Evolutionary conservation across 179 eudicot genomes (phyloP).

Genomic region (Amaranthus tricolor): DNA sequence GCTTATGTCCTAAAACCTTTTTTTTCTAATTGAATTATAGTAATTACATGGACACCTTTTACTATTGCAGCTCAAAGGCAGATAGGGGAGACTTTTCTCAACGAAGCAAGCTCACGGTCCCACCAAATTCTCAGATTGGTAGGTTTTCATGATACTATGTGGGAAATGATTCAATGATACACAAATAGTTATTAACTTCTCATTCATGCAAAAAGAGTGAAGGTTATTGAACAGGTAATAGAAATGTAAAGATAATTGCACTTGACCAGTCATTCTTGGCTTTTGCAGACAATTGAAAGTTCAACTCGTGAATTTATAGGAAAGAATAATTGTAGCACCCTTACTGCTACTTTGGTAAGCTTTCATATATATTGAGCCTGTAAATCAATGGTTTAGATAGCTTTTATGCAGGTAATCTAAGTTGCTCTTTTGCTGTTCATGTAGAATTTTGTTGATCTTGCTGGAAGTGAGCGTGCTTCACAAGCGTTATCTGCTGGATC

Average conservation of each 20-base stretch:
- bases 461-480: slow-evolving; percentile 60
- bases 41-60: neutral
- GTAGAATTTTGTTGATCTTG: slow-evolving; percentile 44
- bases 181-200: neutral
- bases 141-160: slow-evolving; percentile 22
- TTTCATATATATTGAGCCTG: neutral
- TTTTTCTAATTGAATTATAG: neutral
- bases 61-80: slow-evolving; percentile 87
- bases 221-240: neutral
- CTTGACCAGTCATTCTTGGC: slow-evolving; percentile 13
- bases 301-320: slow-evolving; percentile 34
- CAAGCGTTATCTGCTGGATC: slow-evolving; percentile 53
- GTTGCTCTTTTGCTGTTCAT: neutral
- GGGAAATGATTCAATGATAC: neutral
- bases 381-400: neutral
- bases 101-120: slow-evolving; percentile 91
- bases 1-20: neutral
- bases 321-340: slow-evolving; percentile 38
- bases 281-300: slow-evolving; percentile 50
- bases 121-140: slow-evolving; percentile 98
- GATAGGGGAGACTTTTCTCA: slow-evolving; percentile 79
- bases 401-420: neutral
- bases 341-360: slow-evolving; percentile 50
- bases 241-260: neutral
- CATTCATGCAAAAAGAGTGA: neutral